Percentiles rank a stretch among this genome's conserved stretches.
Evolutionary conservation across 352 stramenopile species (phyloP).

Genomic region (Globisporangium takayamanum): DNA sequence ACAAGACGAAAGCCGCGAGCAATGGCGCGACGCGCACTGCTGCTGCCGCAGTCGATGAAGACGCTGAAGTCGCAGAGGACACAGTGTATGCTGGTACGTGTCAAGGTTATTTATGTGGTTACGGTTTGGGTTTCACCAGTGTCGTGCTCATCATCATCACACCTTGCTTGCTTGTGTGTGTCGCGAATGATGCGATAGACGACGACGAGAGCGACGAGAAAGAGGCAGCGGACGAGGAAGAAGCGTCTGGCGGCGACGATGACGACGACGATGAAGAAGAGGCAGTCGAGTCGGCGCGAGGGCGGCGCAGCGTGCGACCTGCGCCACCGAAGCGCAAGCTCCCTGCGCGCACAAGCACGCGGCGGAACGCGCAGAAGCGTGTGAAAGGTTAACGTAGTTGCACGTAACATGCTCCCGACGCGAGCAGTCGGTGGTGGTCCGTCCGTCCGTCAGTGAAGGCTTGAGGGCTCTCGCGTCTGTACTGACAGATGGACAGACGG

Average conservation of each 20-base stretch:
- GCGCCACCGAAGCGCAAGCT: slow-evolving; percentile 22
- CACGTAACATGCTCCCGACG: slow-evolving; percentile 4
- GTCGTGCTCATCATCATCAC: not conserved
- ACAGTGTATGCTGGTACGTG: slow-evolving; percentile 12
- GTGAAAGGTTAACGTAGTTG: slow-evolving; percentile 55
- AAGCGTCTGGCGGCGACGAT: slow-evolving; percentile 19
- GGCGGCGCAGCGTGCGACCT: slow-evolving; percentile 19
- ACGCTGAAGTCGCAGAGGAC: slow-evolving; percentile 9
- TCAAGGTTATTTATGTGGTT: not conserved
- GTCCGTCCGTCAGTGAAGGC: not conserved
- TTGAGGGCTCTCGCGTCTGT: not conserved
- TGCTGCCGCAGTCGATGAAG: slow-evolving; percentile 5
- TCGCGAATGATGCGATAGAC: not conserved
- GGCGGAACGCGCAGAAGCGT: slow-evolving; percentile 34
- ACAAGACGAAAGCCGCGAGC: not conserved
- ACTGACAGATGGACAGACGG: no score
- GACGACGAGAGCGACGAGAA: slow-evolving; percentile 31
- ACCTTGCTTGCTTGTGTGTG: not conserved
- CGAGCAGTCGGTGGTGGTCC: not conserved
- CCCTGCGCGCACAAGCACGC: slow-evolving; percentile 10
- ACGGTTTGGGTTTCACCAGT: not conserved
- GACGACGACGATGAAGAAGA: slow-evolving; percentile 24
- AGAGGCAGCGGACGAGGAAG: slow-evolving; percentile 20
- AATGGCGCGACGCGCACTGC: not conserved
- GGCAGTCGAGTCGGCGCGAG: slow-evolving; percentile 18